Conservation (phyloP, 2,329 filamentous ascomycete genomes). For the Colletotrichum sp. region DNA sequence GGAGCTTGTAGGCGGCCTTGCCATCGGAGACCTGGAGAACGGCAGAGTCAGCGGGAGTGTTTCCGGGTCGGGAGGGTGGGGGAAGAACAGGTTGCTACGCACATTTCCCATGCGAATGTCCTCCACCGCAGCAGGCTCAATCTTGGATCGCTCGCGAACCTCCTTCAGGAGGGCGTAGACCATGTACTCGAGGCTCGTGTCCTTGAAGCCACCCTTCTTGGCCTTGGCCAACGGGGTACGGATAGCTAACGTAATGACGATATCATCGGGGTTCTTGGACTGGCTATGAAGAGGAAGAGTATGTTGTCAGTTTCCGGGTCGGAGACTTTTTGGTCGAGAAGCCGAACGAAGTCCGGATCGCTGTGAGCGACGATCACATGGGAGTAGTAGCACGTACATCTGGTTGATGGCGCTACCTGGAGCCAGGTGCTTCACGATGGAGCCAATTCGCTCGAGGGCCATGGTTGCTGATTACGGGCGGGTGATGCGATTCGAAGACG, state of each 20-base stretch:
- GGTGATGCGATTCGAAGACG: neutral
- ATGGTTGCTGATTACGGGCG: conserved; percentile 50
- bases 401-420: conserved; percentile 73
- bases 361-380: conserved; percentile 2
- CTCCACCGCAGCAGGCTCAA: conserved; percentile 83
- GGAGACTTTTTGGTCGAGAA: neutral
- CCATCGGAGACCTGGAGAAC: conserved; percentile 72
- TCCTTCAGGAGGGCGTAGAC: conserved; percentile 83
- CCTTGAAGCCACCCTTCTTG: conserved; percentile 93
- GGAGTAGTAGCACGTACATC: conserved; percentile 66
- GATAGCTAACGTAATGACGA: conserved; percentile 92
- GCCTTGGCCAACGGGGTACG: conserved; percentile 90
- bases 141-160: conserved; percentile 71
- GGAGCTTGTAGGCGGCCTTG: conserved; percentile 89
- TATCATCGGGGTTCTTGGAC: conserved; percentile 91
- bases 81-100: conserved; percentile 33
- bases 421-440: conserved; percentile 85
- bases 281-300: conserved; percentile 58
- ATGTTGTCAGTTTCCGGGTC: conserved; percentile 18
- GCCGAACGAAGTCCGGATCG: neutral
- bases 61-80: neutral
- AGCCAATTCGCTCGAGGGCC: conserved; percentile 85
- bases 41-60: neutral
- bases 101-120: conserved; percentile 95
- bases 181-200: conserved; percentile 87